A percentile compares a stretch with the other conserved stretches of the same genome.
Conservation (phyloP, 345 rosid species). For the Arabis alpina region DNA sequence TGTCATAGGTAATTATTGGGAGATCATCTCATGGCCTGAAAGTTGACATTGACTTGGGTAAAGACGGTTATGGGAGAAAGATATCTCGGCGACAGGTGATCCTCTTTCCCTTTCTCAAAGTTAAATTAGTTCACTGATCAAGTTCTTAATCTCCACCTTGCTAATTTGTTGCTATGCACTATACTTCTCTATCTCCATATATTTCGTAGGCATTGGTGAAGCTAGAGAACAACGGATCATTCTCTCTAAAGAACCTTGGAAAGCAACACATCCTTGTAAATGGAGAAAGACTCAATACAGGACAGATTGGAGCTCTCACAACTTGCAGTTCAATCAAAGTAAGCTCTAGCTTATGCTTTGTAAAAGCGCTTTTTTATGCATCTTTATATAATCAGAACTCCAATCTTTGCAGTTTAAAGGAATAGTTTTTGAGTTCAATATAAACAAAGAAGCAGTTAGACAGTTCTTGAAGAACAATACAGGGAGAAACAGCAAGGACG, state of each 20-base stretch:
- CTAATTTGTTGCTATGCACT: constrained; percentile 19
- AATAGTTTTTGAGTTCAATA: constrained; percentile 61
- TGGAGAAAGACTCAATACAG: constrained; percentile 56
- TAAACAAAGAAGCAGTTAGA: constrained; percentile 56
- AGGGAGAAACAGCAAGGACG: constrained; percentile 37
- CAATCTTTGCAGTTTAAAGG: constrained; percentile 63
- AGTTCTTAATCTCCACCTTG: background rate
- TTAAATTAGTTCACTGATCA: background rate
- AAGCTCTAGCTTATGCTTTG: constrained; percentile 23
- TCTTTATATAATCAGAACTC: constrained; percentile 3
- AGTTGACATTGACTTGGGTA: constrained; percentile 85
- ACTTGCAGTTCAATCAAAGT: constrained; percentile 70
- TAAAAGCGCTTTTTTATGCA: background rate
- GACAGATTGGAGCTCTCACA: constrained; percentile 47
- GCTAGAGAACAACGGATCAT: constrained; percentile 66
- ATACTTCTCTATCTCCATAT: constrained; percentile 7
- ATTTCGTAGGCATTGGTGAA: constrained; percentile 63
- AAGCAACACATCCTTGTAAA: constrained; percentile 57
- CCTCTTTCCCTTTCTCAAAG: constrained; percentile 21
- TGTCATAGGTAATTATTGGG: constrained; percentile 77
- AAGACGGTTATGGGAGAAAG: constrained; percentile 63
- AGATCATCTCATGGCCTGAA: constrained; percentile 69
- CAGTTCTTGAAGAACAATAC: constrained; percentile 41
- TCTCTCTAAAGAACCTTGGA: constrained; percentile 70
- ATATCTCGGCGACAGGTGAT: constrained; percentile 85